Conservation (phyloP, 352 stramenopile genomes). For the Globisporangium uncinulatum region DNA sequence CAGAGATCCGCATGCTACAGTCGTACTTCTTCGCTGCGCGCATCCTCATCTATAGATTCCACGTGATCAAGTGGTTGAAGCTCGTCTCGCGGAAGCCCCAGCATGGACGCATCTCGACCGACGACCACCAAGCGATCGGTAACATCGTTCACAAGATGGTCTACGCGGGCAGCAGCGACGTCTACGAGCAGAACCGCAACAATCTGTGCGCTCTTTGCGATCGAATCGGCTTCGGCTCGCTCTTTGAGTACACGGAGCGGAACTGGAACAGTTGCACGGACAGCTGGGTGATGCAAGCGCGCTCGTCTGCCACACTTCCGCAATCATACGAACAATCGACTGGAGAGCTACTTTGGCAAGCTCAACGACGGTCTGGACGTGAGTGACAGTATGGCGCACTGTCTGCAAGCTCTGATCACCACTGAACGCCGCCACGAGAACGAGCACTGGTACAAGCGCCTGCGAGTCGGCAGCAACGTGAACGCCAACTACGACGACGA, state of each 20-base stretch:
- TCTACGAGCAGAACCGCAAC: no score
- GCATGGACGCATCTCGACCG: no score
- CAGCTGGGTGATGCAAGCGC: slow-evolving; percentile 16
- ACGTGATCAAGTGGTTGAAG: no score
- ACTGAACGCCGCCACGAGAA: not conserved
- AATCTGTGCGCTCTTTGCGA: not conserved
- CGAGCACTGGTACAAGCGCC: not conserved
- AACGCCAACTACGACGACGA: slow-evolving; percentile 19
- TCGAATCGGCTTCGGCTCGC: not conserved
- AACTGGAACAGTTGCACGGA: not conserved
- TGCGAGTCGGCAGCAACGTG: not conserved
- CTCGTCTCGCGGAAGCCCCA: no score
- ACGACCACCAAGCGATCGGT: no score
- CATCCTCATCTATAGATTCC: no score
- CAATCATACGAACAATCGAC: slow-evolving; percentile 18
- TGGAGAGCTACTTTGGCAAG: slow-evolving; percentile 27
- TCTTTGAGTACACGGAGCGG: not conserved
- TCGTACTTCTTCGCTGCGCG: no score
- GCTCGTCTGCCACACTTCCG: not conserved
- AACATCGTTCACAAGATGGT: no score
- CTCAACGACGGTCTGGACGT: slow-evolving; percentile 13
- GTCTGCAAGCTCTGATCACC: not conserved
- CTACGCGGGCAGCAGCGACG: no score
- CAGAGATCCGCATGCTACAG: no score
- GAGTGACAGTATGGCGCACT: slow-evolving; percentile 2